Percentiles rank a stretch among this genome's conserved stretches.
phyloP scores from a whole-genome alignment of 2,329 filamentous ascomycete genomes.

The Amauroascus verrucosus region DNA sequence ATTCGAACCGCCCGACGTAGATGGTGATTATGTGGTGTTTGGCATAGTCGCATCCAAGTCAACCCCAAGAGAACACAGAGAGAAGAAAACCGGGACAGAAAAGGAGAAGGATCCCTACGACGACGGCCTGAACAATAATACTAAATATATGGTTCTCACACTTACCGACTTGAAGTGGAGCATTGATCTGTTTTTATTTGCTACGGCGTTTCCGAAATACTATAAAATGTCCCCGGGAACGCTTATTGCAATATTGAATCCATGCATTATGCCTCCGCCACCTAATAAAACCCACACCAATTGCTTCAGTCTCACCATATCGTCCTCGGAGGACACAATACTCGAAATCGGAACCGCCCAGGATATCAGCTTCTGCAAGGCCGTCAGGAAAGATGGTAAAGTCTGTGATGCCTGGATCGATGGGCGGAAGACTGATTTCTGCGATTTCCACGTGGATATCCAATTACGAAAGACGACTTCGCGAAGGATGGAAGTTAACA shows the following conservation, averaged over 20 bases:
- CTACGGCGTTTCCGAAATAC: conserved; percentile 78
- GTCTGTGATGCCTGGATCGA: conserved; percentile 79
- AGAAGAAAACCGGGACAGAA: conserved; percentile 30
- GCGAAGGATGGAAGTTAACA: conserved; percentile 68
- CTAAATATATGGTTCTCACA: conserved; percentile 86
- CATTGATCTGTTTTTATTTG: conserved; percentile 84
- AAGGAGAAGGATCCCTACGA: conserved; percentile 40
- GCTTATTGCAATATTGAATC: conserved; percentile 83
- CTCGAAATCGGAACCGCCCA: conserved; percentile 77
- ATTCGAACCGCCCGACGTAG: conserved; percentile 69
- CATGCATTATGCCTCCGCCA: conserved; percentile 77
- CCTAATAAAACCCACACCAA: conserved; percentile 65
- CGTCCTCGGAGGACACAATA: conserved; percentile 76
- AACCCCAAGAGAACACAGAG: conserved; percentile 56
- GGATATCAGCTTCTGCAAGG: conserved; percentile 82
- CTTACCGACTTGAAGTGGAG: conserved; percentile 85
- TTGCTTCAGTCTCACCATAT: conserved; percentile 74
- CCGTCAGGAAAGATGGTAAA: conserved; percentile 72
- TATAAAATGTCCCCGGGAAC: conserved; percentile 93
- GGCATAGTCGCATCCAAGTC: conserved; percentile 84
- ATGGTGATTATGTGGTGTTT: conserved; percentile 82
- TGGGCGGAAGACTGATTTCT: conserved; percentile 74
- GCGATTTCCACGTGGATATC: conserved; percentile 82
- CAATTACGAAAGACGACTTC: conserved; percentile 61
- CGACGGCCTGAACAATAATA: conserved; percentile 45